Percentiles rank a stretch among this genome's conserved stretches.
phyloP scores from a whole-genome alignment of 495 filamentous ascomycete species.

The Saxispiralis lemnorum region DNA sequence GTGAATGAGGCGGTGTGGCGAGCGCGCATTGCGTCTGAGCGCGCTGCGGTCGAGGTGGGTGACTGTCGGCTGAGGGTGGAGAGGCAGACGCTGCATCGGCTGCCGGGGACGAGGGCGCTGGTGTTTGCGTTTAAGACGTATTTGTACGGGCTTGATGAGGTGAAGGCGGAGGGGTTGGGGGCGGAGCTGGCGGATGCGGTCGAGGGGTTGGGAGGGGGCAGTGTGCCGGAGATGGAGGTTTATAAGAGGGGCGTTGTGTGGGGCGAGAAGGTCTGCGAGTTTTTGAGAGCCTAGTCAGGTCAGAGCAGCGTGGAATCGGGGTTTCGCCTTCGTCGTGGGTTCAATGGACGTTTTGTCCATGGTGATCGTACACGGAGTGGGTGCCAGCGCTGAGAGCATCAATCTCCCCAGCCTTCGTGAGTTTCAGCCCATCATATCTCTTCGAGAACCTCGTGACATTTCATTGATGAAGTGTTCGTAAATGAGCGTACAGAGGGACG shows the following conservation, averaged over 20 bases:
- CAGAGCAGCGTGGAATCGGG: too few species aligned
- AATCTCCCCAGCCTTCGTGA: too few species aligned
- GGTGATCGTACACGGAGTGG: too few species aligned
- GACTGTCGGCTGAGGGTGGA: slow-evolving; percentile 50
- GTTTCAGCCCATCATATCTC: too few species aligned
- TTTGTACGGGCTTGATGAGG: slow-evolving; percentile 44
- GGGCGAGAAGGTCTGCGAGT: slow-evolving; percentile 44
- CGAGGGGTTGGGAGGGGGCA: slow-evolving; percentile 53
- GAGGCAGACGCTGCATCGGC: slow-evolving; percentile 56
- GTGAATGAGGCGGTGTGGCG: background rate
- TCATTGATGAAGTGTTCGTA: too few species aligned
- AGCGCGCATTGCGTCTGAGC: slow-evolving; percentile 15
- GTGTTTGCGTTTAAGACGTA: slow-evolving; percentile 74
- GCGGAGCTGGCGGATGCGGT: slow-evolving; percentile 51
- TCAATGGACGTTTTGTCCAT: too few species aligned
- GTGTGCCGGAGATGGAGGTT: slow-evolving; percentile 44
- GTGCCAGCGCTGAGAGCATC: too few species aligned
- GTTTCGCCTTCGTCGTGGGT: too few species aligned
- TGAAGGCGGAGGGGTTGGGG: slow-evolving; percentile 51
- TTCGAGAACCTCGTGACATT: too few species aligned
- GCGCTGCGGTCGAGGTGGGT: slow-evolving; percentile 34
- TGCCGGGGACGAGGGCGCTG: slow-evolving; percentile 46
- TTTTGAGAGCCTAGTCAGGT: slow-evolving; percentile 30
- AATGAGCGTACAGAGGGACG: too few species aligned
- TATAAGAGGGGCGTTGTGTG: slow-evolving; percentile 56